Base-by-base conservation (phyloP, 176 grass and related monocot genomes). In the Pontederia paniculata region DNA sequence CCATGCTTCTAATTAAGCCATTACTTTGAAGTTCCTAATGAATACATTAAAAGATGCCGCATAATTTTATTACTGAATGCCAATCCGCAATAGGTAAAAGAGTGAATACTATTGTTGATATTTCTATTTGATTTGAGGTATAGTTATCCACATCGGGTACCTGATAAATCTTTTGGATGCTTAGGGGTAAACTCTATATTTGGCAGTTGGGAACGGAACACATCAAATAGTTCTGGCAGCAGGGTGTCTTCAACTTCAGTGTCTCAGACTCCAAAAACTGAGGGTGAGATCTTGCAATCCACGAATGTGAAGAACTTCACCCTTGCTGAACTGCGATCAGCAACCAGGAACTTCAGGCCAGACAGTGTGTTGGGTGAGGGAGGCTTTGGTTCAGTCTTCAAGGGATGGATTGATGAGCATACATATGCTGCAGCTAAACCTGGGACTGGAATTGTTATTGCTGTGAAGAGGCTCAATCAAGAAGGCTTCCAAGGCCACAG, bases 331-430 rank as follows among this genome's bases (percentile, higher is more conserved):
- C 77, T 94, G 23, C 87, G 69, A 77, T n/a, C 63, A 44, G 83
- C 88, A 67, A 94, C 88, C 58, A 83, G 88, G 54, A 88, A 94
- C 67, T 94, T 94, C 58, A 83, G 88, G 12, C 83, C 83, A 17
- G 83, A 94, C 59, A 94, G 80, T 66, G 80, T 94, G 9, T 70
- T 94, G 5, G 88, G 88, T 1, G 83, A 76, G 76, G 88, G 88
- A 21, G 88, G 88, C 23, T 94, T 94, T 53, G 83, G 88, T 54
- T 94, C 80, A 21, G 88, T 94, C 48, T 94, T 83, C 70, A 94
- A 94, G 79, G 88, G 88, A 63, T 94, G 88, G 88, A 47, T 94
- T 45, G 83, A 94, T 70, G 83, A 88, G 42, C 72, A 77, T 25
- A 58, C 88, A 56, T 22, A 88, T 23, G 66, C 76, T 20, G 70